Conservation (phyloP, 345 rosid genomes). For the Populus euphratica region DNA sequence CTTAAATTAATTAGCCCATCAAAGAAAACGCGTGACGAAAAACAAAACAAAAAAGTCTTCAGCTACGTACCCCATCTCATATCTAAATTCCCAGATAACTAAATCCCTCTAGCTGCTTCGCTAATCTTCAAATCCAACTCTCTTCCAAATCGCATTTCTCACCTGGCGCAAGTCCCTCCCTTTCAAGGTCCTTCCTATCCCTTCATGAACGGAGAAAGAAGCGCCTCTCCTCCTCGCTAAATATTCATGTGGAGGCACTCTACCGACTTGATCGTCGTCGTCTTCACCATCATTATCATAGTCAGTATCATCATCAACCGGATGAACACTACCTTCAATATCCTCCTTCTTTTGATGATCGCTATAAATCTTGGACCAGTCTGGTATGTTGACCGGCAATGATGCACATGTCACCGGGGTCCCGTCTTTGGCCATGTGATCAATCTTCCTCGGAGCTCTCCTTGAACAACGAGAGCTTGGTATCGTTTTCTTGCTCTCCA, state of each 20-base stretch:
- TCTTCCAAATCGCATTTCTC: constrained; percentile 48
- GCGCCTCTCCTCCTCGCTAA: constrained; percentile 43
- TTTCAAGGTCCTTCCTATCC: constrained; percentile 45
- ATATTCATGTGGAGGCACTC: constrained; percentile 43
- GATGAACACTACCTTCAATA: neutral
- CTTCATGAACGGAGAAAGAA: constrained; percentile 48
- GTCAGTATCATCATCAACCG: constrained; percentile 2
- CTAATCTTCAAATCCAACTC: constrained; percentile 47
- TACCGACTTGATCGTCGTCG: constrained; percentile 8
- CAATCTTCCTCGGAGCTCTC: constrained; percentile 27
- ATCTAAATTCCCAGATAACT: neutral
- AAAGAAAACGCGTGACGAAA: neutral
- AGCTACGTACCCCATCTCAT: no score
- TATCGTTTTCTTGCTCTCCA: constrained; percentile 35
- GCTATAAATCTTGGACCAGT: constrained; percentile 74
- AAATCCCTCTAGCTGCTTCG: neutral
- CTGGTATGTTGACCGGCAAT: constrained; percentile 68
- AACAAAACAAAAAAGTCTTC: neutral
- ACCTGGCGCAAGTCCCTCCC: constrained; percentile 48
- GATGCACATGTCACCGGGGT: constrained; percentile 34
- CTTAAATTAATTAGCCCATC: neutral
- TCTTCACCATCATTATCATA: neutral
- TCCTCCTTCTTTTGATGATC: constrained; percentile 9
- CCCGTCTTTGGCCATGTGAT: neutral
- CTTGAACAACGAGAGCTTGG: constrained; percentile 37